Conservation (phyloP, 345 rosid genomes). For the Cardamine chenopodiifolia region DNA sequence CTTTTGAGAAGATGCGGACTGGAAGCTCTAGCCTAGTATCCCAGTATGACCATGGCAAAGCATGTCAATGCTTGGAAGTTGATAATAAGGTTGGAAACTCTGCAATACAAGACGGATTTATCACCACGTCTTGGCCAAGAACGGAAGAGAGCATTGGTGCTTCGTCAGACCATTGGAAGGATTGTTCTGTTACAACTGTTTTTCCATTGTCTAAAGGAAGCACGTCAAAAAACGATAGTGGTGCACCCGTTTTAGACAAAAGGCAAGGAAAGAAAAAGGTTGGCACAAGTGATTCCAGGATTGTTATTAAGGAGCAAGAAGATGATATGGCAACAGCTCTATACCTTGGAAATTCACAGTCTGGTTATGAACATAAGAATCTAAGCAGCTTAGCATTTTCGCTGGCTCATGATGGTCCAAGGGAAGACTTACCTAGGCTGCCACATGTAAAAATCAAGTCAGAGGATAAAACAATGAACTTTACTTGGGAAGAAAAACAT, state of each 20-base stretch:
- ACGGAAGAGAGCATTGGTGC: constrained; percentile 50
- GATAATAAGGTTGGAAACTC: constrained; percentile 12
- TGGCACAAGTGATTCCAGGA: constrained; percentile 51
- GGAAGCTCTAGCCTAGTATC: constrained; percentile 25
- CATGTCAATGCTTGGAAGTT: constrained; percentile 24
- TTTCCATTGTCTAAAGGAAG: constrained; percentile 62
- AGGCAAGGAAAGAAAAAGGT: constrained; percentile 68
- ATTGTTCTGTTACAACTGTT: constrained; percentile 71
- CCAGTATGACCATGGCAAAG: constrained; percentile 24
- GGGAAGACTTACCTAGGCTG: constrained; percentile 83
- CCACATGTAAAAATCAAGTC: constrained; percentile 94
- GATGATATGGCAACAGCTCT: constrained; percentile 81
- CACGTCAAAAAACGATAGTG: constrained; percentile 49
- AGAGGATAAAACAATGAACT: constrained; percentile 66
- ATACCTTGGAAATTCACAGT: constrained; percentile 54
- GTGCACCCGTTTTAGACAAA: constrained; percentile 47
- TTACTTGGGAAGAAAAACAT: constrained; percentile 80
- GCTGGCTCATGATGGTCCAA: constrained; percentile 55
- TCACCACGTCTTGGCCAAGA: constrained; percentile 57
- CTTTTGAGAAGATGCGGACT: constrained; percentile 15
- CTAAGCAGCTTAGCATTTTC: constrained; percentile 51
- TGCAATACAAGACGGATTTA: constrained; percentile 37
- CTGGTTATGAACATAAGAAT: constrained; percentile 49
- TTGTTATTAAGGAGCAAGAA: constrained; percentile 66
- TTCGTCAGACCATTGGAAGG: constrained; percentile 68